phyloP scores from a whole-genome alignment of 2,329 filamentous ascomycete genomes.

The Elsinoe ampelina region DNA sequence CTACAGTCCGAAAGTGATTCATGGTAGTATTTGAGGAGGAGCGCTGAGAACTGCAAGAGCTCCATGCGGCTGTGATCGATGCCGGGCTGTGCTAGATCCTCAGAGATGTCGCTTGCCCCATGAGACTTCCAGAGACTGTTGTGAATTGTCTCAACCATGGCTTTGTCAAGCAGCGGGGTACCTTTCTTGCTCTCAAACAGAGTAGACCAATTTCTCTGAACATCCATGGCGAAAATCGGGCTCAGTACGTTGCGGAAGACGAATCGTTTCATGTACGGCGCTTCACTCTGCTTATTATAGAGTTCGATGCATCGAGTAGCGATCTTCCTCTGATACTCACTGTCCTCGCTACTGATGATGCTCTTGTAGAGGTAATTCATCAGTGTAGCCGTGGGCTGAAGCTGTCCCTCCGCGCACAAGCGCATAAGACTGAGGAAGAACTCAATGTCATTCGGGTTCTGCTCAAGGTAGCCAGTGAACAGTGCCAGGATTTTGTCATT shows the following conservation, averaged over 20 bases:
- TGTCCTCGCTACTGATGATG: conserved; percentile 73
- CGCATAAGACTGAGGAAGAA: conserved; percentile 78
- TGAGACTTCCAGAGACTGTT: conserved; percentile 91
- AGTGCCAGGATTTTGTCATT: conserved; percentile 80
- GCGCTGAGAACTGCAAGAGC: conserved; percentile 83
- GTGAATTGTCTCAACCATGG: conserved; percentile 82
- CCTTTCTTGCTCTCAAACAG: conserved; percentile 45
- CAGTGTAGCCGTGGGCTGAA: conserved; percentile 67
- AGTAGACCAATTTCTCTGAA: conserved; percentile 67
- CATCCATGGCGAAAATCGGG: conserved; percentile 91
- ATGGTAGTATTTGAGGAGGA: conserved; percentile 92
- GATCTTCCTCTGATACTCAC: conserved; percentile 76
- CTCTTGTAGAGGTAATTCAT: conserved; percentile 75
- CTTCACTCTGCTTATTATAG: conserved; percentile 67
- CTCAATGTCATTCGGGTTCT: conserved; percentile 51
- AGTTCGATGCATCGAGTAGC: conserved; percentile 79
- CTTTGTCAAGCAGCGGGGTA: conserved; percentile 71
- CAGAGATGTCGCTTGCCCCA: conserved; percentile 62
- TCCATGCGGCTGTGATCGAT: conserved; percentile 97
- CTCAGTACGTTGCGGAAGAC: conserved; percentile 87
- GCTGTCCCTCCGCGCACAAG: conserved; percentile 69
- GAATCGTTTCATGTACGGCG: conserved; percentile 89
- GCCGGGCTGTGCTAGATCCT: conserved; percentile 74
- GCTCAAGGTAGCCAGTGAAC: conserved; percentile 68
- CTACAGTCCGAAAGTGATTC: conserved; percentile 78